These are phyloP conservation scores for Musa balbisiana DNA, from an alignment of 202 grass and related monocot genomes.

Conservation along the genomic window DNA sequence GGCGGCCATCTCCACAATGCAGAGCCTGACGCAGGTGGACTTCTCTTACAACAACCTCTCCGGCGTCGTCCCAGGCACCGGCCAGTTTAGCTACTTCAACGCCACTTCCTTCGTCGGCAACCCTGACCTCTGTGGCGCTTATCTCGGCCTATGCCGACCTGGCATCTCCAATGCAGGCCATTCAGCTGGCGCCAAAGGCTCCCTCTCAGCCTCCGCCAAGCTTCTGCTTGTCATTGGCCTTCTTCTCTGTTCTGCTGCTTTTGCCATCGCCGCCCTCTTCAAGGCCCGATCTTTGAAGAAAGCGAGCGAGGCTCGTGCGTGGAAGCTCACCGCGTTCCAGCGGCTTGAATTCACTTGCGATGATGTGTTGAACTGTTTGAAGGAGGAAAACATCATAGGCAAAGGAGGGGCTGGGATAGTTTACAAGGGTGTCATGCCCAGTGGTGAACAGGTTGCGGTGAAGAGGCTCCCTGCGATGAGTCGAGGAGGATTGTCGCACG, in stretches of 20 bases:
- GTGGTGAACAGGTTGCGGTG: slow-evolving; percentile 74
- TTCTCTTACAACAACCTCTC: slow-evolving; percentile 96
- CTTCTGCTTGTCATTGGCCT: slow-evolving; percentile 67
- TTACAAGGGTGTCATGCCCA: slow-evolving; percentile 90
- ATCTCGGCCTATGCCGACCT: slow-evolving; percentile 47
- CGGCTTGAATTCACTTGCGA: slow-evolving; percentile 76
- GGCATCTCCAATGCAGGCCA: slow-evolving; percentile 15
- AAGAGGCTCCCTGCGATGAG: slow-evolving; percentile 76
- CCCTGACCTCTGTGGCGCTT: slow-evolving; percentile 55
- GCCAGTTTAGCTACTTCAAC: slow-evolving; percentile 98
- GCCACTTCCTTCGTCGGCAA: slow-evolving; percentile 82
- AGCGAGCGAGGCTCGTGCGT: slow-evolving; percentile 57
- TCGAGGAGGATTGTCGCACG: slow-evolving; percentile 54
- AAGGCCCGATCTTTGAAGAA: slow-evolving; percentile 83
- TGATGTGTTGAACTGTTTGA: slow-evolving; percentile 68
- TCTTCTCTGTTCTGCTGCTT: slow-evolving; percentile 59
- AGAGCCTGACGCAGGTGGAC: slow-evolving; percentile 88
- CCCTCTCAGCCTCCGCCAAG: slow-evolving; percentile 68
- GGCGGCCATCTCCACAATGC: slow-evolving; percentile 61
- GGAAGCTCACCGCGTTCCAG: slow-evolving; percentile 81
- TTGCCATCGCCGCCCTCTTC: slow-evolving; percentile 56
- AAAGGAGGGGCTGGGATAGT: slow-evolving; percentile 93
- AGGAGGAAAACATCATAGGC: slow-evolving; percentile 93
- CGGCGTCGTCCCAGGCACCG: slow-evolving; percentile 64
- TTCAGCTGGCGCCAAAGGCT: slow-evolving; percentile 18